Evolutionary conservation across 78 protist species (phyloP).

Genomic region (Dictyostelium brefeldianum): DNA sequence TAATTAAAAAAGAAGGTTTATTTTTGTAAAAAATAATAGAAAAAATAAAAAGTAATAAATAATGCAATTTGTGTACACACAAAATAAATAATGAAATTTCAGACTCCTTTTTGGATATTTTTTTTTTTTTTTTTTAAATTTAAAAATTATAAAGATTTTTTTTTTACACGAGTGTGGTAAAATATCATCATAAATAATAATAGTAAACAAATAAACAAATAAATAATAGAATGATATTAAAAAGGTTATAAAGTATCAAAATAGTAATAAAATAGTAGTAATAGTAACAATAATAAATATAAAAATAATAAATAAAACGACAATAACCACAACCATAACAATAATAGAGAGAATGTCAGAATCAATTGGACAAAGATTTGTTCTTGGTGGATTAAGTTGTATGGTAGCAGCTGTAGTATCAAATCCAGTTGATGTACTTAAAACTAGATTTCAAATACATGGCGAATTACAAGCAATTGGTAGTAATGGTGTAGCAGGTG

Average conservation of each 20-base stretch:
- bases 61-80: background rate
- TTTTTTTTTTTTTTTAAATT: background rate
- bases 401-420: constrained; percentile 33
- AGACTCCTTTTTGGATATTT: background rate
- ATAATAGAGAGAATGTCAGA: background rate
- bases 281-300: too few species aligned
- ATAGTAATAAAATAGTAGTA: too few species aligned
- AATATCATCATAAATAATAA: too few species aligned
- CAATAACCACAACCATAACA: too few species aligned
- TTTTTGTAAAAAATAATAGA: background rate
- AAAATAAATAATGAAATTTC: background rate
- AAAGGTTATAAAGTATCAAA: background rate
- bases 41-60: too few species aligned
- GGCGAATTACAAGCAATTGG: constrained; percentile 56
- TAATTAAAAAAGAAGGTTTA: constrained; percentile 6
- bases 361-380: constrained; percentile 35
- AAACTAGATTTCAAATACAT: constrained; percentile 79
- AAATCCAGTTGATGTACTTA: constrained; percentile 80
- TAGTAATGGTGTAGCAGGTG: background rate
- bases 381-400: constrained; percentile 30
- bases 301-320: too few species aligned
- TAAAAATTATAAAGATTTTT: background rate
- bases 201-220: background rate
- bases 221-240: too few species aligned
- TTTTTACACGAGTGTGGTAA: background rate